Evolutionary conservation across 2,329 filamentous ascomycete genomes (phyloP), one percentile per base, ranked within the genome.

Genomic region (Pyrenochaeta sp.): DNA sequence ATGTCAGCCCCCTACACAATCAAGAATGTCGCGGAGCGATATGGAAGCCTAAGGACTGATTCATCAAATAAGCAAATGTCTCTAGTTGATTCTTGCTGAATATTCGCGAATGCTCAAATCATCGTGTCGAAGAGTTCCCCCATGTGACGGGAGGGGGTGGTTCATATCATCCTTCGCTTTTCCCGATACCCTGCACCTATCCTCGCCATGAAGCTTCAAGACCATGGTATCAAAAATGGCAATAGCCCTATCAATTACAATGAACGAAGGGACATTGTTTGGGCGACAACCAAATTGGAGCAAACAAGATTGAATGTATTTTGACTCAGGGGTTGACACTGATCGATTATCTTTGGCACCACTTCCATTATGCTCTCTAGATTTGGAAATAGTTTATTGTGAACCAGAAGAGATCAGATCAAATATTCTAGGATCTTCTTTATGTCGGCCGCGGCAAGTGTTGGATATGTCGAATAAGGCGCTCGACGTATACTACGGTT

Each of bases 1-100:
- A 56, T 59, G 56, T 59, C 56, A 59, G 49, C 48, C 57, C 46
- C 54, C 55, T 60, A 58, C 60, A 43, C 54, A 54, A 50, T 40
- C 51, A 45, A 47, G 48, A 47, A 49, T 47, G 45, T 58, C 52
- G 47, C 49, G 51, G 43, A 41, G 20, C 40, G 32, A 37, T 37
- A 39, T 29, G 31, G 49, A 23, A 37, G 33, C 29, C 48, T 40
- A 31, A 18, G 46, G 18, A 39, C 4, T 14, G 17, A 20, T 20
- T 14, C 21, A 11, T 39, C 14, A 10, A n/a, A 39, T 21, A 39
- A 18, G 20, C 11, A 39, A 20, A 23, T 23, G 36, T 10, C 2
- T 7, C 20, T 15, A 2, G 17, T 40, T 14, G 29, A 27, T 15
- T 40, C 21, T n/a, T 27, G 20, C 14, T 9, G 12, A 4, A n/a